A percentile compares a stretch with the other conserved stretches of the same genome.
phyloP scores from a whole-genome alignment of 257 asterid species.

The Lantana camara region DNA sequence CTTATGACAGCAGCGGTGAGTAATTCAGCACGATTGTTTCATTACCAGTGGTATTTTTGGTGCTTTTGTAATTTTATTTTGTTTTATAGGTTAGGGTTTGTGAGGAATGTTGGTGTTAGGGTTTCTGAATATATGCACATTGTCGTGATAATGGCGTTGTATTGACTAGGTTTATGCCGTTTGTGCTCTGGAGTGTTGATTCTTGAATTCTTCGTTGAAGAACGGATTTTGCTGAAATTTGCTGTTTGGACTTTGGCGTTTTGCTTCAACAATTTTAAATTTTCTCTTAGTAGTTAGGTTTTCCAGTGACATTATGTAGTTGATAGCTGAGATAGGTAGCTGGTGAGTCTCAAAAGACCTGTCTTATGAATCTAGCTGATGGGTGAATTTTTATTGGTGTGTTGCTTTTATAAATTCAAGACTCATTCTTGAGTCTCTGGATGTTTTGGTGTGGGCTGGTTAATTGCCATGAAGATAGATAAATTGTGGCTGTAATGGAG shows the following conservation, averaged over 20 bases:
- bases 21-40: constrained; percentile 12
- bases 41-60: constrained; percentile 5
- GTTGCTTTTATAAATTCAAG: constrained; percentile 1
- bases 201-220: constrained; percentile 18
- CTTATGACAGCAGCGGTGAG: constrained; percentile 82
- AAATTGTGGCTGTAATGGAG: neutral
- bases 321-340: constrained; percentile 15
- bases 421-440: neutral
- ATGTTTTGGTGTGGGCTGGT: constrained; percentile 10
- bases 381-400: neutral
- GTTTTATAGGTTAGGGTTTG: constrained; percentile 22
- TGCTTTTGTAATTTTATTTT: neutral
- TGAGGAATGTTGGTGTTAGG: constrained; percentile 28
- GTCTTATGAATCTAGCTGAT: constrained; percentile 11
- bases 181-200: constrained; percentile 6
- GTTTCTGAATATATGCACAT: constrained; percentile 31
- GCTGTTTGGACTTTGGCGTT: neutral
- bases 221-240: constrained; percentile 14
- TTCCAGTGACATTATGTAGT: constrained; percentile 6
- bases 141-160: constrained; percentile 16
- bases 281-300: constrained; percentile 10
- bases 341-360: constrained; percentile 6
- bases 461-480: neutral
- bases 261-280: neutral
- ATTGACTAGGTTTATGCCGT: constrained; percentile 16